Conservation (phyloP, 176 grass and related monocot species). For the Musa beccarii region DNA sequence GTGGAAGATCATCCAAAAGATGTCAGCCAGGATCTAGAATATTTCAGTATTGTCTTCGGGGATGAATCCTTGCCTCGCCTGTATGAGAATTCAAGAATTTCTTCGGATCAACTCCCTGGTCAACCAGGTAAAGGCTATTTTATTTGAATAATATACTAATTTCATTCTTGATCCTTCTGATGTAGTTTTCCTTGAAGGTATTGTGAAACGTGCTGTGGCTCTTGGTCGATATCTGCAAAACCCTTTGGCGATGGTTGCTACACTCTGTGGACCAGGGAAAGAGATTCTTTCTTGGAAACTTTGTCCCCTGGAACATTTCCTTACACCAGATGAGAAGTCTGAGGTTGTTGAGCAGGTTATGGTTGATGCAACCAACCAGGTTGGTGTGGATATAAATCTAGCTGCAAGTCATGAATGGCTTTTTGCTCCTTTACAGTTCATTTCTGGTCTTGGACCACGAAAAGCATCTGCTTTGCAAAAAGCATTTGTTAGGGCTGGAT, state of each 20-base stretch:
- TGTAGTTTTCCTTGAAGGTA: slow-evolving; percentile 38
- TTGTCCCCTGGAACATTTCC: slow-evolving; percentile 63
- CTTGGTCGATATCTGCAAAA: slow-evolving; percentile 87
- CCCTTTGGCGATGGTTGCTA: slow-evolving; percentile 84
- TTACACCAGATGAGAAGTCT: slow-evolving; percentile 89
- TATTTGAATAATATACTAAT: slow-evolving; percentile 7
- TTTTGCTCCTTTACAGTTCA: slow-evolving; percentile 80
- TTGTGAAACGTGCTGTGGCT: slow-evolving; percentile 85
- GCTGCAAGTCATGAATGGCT: slow-evolving; percentile 98
- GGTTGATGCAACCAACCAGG: slow-evolving; percentile 95
- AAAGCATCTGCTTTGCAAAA: slow-evolving; percentile 91
- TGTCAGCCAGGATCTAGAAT: slow-evolving; percentile 62
- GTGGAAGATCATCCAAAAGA: slow-evolving; percentile 90
- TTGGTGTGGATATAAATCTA: slow-evolving; percentile 88
- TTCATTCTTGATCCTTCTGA: slow-evolving; percentile 1
- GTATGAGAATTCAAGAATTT: slow-evolving; percentile 90
- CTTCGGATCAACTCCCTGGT: slow-evolving; percentile 85
- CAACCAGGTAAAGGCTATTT: slow-evolving; percentile 50
- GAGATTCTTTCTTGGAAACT: slow-evolving; percentile 98
- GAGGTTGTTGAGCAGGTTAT: slow-evolving; percentile 94
- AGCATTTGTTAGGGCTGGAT: slow-evolving; percentile 81
- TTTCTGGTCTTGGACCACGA: slow-evolving; percentile 81
- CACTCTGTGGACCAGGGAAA: slow-evolving; percentile 83
- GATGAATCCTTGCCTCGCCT: slow-evolving; percentile 87
- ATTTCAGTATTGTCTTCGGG: slow-evolving; percentile 67